Evolutionary conservation across 768 basidiomycete genomes (phyloP), one percentile per base, ranked within the genome.

Genomic region (Suillus paluster): DNA sequence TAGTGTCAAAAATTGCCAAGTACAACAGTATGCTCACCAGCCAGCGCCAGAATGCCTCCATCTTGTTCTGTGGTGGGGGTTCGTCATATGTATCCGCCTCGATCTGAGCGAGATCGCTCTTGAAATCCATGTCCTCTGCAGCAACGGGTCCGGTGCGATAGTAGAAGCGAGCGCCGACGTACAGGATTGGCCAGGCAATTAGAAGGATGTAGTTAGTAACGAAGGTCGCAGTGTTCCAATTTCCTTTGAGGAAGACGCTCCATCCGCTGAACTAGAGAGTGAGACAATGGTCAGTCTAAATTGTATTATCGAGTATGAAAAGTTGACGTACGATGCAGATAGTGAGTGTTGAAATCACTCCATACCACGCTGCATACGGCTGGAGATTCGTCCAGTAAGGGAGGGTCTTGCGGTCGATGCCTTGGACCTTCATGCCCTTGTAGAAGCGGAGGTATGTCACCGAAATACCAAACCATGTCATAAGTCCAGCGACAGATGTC

Each of bases 401-500:
- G 5, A 98, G 81, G 6, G 76, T 82, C 15, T 58, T 76, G 50
- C 96, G 84, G 69, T 91, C 83, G 68, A 89, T 84, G 12, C 92
- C 92, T 71, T 98, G 97, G 3, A 71, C 85, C 71, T 89, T 88
- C 78, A 91, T 70, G 61, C 95, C 97, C n/a, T 81, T 73, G 74
- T 94, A 83, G 83, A 97, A 98, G 53, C 95, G 89, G 58, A 92
- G 64, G 71, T 92, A 94, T 15, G 89, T 90, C 58, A 93, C 41
- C 58, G 79, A 82, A 71, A 95, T 94, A 57, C 86, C 89, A 63
- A 87, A 86, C 93, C 93, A 95, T 5, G 90, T 90, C 79, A 92
- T 81, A 27, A 95, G 78, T n/a, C 87, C 86, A 36, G 82, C 78
- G 44, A 84, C 74, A 44, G 92, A 64, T 9, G 91, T 90, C 87